phyloP scores from a whole-genome alignment of 352 stramenopile species.

The Sclerospora graminicola region DNA sequence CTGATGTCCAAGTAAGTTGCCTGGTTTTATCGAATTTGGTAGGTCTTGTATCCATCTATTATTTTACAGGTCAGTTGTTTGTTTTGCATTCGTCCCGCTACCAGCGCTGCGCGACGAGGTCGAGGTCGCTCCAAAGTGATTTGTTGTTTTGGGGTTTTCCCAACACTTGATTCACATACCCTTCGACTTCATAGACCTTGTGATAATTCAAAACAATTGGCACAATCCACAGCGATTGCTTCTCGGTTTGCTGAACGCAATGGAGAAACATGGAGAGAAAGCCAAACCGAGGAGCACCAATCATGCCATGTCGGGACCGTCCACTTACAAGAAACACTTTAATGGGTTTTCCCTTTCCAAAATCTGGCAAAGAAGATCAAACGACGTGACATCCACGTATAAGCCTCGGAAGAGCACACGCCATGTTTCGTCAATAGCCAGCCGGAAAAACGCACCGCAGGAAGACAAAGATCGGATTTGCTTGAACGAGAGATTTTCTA shows the following conservation, averaged over 20 bases:
- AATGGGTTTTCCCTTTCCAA: constrained; percentile 67
- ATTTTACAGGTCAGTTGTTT: no score
- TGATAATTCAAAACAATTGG: constrained; percentile 86
- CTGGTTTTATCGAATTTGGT: no score
- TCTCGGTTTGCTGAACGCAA: constrained; percentile 31
- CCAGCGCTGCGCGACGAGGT: constrained; percentile 30
- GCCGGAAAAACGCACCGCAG: constrained; percentile 55
- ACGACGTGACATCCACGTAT: constrained; percentile 55
- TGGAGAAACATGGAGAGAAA: constrained; percentile 69
- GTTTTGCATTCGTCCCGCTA: constrained; percentile 70
- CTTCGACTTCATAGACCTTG: constrained; percentile 80
- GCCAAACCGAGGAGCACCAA: constrained; percentile 59
- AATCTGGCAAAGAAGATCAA: constrained; percentile 42
- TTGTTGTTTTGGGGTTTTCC: constrained; percentile 81
- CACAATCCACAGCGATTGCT: constrained; percentile 56
- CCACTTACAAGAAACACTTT: constrained; percentile 87
- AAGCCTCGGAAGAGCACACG: constrained; percentile 62
- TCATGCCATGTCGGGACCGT: constrained; percentile 66
- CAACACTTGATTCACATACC: constrained; percentile 81
- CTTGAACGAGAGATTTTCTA: constrained; percentile 9
- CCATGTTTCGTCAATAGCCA: constrained; percentile 73
- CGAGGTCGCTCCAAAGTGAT: constrained; percentile 49
- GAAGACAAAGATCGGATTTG: constrained; percentile 71
- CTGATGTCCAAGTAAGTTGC: no score
- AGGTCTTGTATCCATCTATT: no score